Percentiles rank a stretch among this genome's conserved stretches.
phyloP scores from a whole-genome alignment of 2,329 filamentous ascomycete species.

The Alternaria triticina region DNA sequence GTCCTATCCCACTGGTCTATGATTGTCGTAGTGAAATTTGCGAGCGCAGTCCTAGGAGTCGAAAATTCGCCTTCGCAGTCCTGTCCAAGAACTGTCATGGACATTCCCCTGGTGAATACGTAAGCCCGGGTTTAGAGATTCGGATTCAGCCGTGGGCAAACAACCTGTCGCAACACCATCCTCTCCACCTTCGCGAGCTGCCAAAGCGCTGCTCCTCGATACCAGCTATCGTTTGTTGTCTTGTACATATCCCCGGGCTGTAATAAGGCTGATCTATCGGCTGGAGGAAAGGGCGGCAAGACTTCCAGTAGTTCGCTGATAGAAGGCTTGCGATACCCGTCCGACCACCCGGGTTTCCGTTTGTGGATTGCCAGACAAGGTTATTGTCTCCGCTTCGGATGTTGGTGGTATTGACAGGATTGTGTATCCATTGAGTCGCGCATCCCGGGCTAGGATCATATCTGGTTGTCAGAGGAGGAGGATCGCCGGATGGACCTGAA shows the following conservation, averaged over 20 bases:
- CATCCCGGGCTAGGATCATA: neutral
- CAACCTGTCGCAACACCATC: neutral
- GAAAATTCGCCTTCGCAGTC: neutral
- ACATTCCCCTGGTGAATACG: neutral
- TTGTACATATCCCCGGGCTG: neutral
- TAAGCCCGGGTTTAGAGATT: neutral
- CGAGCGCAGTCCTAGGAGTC: neutral
- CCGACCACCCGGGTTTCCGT: neutral
- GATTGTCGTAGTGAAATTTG: neutral
- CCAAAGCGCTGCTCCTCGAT: neutral
- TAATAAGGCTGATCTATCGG: neutral
- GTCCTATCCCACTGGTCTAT: neutral
- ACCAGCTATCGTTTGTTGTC: neutral
- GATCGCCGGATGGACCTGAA: neutral
- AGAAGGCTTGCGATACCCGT: neutral
- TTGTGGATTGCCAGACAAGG: neutral
- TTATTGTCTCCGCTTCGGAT: neutral
- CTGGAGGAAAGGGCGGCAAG: neutral
- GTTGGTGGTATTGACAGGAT: neutral
- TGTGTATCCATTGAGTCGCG: neutral
- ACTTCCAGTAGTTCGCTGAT: neutral
- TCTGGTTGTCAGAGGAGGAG: neutral
- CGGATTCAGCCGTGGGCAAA: neutral
- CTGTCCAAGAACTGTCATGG: neutral
- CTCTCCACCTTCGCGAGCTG: neutral